A percentile compares a stretch with the other conserved stretches of the same genome.
These are phyloP conservation scores for Pyrrhoderma lamaoense DNA, from an alignment of 1,284 basidiomycete genomes.

Conservation along the genomic window DNA sequence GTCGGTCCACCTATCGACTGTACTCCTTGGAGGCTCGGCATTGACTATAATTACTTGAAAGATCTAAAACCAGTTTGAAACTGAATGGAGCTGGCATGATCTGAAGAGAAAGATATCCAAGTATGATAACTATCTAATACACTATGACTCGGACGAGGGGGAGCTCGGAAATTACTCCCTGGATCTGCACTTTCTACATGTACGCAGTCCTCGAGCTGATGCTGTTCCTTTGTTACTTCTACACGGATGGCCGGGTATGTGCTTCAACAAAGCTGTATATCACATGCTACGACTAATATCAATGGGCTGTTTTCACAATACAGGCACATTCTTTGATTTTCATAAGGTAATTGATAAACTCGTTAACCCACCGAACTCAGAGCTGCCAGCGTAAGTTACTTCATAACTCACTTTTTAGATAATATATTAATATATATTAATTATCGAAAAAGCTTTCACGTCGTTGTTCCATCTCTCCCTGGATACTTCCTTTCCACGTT, in stretches of 20 bases:
- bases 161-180: conserved; percentile 13
- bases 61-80: conserved; percentile 15
- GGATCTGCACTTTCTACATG: conserved; percentile 22
- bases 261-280: neutral
- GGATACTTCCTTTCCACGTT: conserved; percentile 23
- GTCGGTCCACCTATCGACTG: conserved; percentile 14
- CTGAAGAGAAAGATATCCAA: conserved; percentile 14
- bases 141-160: conserved; percentile 7
- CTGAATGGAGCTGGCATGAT: conserved; percentile 16
- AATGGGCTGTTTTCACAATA: neutral
- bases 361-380: conserved; percentile 18
- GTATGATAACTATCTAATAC: conserved; percentile 19
- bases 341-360: conserved; percentile 23
- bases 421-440: neutral
- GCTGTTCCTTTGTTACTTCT: conserved; percentile 22
- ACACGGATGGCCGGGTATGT: conserved; percentile 24
- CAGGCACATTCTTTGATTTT: conserved; percentile 24
- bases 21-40: conserved; percentile 17
- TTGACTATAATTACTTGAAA: conserved; percentile 18
- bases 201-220: conserved; percentile 18
- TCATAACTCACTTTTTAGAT: neutral
- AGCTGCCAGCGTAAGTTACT: conserved; percentile 20
- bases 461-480: conserved; percentile 23
- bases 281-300: neutral
- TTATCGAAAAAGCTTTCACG: conserved; percentile 19